A percentile compares a stretch with the other conserved stretches of the same genome.
phyloP scores from a whole-genome alignment of 1,139 yeast genomes.

The Lizanozyma gosingica region DNA sequence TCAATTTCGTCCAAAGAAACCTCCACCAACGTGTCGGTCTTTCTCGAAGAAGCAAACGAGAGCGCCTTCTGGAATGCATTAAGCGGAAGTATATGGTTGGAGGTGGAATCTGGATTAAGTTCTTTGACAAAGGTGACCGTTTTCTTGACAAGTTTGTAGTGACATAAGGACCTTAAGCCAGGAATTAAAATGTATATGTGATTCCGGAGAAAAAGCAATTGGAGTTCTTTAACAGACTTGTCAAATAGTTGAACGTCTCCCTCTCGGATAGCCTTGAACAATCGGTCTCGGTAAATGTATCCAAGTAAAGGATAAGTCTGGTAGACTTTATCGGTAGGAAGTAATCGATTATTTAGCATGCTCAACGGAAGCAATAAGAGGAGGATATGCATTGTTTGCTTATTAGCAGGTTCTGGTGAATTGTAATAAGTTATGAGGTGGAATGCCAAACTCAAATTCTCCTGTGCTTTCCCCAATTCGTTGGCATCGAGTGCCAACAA shows the following conservation, averaged over 20 bases:
- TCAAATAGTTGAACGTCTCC: constrained; percentile 55
- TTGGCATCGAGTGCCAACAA: constrained; percentile 55
- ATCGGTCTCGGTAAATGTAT: constrained; percentile 33
- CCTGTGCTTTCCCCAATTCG: constrained; percentile 43
- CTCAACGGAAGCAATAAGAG: constrained; percentile 48
- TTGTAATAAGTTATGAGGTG: constrained; percentile 17
- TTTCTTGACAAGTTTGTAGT: constrained; percentile 44
- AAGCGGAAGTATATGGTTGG: constrained; percentile 36
- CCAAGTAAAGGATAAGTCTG: constrained; percentile 32
- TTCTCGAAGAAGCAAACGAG: constrained; percentile 21
- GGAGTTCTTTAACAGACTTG: constrained; percentile 30
- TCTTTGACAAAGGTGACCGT: constrained; percentile 29
- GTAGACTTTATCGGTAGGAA: constrained; percentile 38
- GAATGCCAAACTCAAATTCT: constrained; percentile 42
- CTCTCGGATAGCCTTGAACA: constrained; percentile 38
- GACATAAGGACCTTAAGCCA: constrained; percentile 41
- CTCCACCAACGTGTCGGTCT: constrained; percentile 1
- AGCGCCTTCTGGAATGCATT: constrained; percentile 40
- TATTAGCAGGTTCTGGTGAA: constrained; percentile 10
- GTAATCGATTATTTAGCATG: constrained; percentile 30
- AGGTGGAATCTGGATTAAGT: constrained; percentile 19
- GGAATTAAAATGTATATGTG: constrained; percentile 59
- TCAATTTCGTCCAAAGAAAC: constrained; percentile 49
- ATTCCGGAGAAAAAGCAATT: constrained; percentile 44
- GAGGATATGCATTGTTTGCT: constrained; percentile 35